Conservation (phyloP, 805 yeast genomes). For the Isabelozyma gotoi region DNA sequence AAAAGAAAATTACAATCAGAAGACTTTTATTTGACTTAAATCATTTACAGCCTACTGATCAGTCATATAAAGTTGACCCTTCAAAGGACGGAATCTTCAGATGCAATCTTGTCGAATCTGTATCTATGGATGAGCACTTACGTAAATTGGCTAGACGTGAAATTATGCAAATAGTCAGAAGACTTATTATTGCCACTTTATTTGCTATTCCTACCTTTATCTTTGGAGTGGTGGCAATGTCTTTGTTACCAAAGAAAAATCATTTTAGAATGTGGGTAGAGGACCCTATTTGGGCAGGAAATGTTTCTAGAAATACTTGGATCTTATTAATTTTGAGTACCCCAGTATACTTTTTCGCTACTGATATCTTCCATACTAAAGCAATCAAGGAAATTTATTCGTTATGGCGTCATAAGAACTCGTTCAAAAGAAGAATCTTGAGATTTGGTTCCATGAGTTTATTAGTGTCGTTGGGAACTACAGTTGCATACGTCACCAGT, state of each 20-base stretch:
- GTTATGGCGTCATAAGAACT: conserved; percentile 56
- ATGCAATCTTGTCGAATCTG: conserved; percentile 53
- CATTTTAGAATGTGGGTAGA: conserved; percentile 53
- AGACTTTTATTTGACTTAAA: conserved; percentile 50
- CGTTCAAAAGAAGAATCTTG: conserved; percentile 56
- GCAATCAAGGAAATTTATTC: conserved; percentile 59
- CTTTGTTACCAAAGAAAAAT: conserved; percentile 46
- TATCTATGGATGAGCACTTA: conserved; percentile 65
- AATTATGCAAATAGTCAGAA: conserved; percentile 40
- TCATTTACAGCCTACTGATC: conserved; percentile 34
- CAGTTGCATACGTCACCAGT: conserved; percentile 70
- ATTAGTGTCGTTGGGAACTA: conserved; percentile 70
- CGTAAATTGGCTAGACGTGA: conserved; percentile 49
- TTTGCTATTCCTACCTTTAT: conserved; percentile 68
- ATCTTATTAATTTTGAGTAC: conserved; percentile 63
- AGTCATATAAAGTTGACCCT: conserved; percentile 13
- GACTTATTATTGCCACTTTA: conserved; percentile 50
- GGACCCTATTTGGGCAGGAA: conserved; percentile 62
- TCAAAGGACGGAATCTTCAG: conserved; percentile 35
- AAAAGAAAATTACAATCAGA: conserved; percentile 51
- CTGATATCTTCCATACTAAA: conserved; percentile 68
- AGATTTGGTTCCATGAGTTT: conserved; percentile 79
- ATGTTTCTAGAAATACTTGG: conserved; percentile 64
- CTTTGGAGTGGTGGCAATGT: conserved; percentile 70
- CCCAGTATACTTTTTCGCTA: conserved; percentile 73